Percentiles rank a stretch among this genome's conserved stretches.
These are phyloP conservation scores for Cichorium intybus DNA, from an alignment of 140 eudicot genomes.

Conservation along the genomic window DNA sequence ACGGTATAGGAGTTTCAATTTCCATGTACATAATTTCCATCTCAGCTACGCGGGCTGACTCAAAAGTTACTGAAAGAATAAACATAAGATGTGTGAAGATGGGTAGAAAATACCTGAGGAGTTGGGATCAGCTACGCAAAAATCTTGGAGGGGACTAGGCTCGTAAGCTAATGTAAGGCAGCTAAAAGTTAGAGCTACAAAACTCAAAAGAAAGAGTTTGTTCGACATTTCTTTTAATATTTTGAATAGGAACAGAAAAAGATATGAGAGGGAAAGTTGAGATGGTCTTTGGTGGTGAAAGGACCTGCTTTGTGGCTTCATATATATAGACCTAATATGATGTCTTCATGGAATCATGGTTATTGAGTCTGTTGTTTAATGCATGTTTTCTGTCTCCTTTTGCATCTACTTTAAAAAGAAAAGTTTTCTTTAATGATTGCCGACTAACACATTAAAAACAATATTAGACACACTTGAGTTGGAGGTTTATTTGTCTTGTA, in stretches of 20 bases:
- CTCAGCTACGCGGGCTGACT: too few species aligned
- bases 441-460: background rate
- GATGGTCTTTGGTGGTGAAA: background rate
- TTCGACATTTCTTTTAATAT: background rate
- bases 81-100: background rate
- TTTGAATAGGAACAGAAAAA: background rate
- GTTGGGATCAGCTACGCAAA: conserved; percentile 43
- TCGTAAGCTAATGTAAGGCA: conserved; percentile 32
- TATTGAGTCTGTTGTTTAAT: background rate
- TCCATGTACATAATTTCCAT: too few species aligned
- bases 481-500: background rate
- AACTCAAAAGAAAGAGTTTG: background rate
- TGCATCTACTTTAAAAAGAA: background rate
- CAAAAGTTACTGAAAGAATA: too few species aligned
- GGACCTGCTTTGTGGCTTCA: background rate
- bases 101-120: conserved; percentile 9
- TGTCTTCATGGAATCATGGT: background rate
- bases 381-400: background rate
- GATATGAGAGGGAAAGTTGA: background rate
- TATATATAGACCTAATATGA: background rate
- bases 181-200: conserved; percentile 12
- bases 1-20: too few species aligned
- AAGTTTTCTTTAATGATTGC: background rate
- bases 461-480: background rate
- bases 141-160: conserved; percentile 44